Base-by-base conservation (phyloP, 805 yeast genomes). In the Pichia rugopelliculosa region DNA sequence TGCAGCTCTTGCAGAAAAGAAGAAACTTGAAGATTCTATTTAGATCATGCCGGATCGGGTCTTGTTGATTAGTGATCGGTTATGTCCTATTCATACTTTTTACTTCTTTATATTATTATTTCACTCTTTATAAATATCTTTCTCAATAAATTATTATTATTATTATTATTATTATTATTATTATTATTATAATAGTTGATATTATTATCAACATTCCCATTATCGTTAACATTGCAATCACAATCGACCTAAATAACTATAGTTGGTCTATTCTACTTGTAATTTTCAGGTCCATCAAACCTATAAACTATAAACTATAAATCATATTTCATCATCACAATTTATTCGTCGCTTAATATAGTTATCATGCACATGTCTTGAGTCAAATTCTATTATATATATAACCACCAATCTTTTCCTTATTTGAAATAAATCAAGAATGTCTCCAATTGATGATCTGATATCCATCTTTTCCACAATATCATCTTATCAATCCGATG, bases 1-100 rank as follows among this genome's bases (percentile, higher is more conserved):
- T 71, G 80, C 83, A 53, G 74, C 80, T 59, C 72, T 85, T 66
- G 91, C 89, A 58, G 81, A 82, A 65, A 75, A 81, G 71, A 84
- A 84, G 75, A 76, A 75, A 57, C 72, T 75, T 52, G 82, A 78
- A 64, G 80, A 76, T 12, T 65, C 54, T 15, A 58, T 58, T 48
- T 61, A 53, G 51, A 15, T 36, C n/a, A n/a, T n/a, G n/a, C n/a
- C n/a, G n/a, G n/a, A n/a, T n/a, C n/a, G n/a, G n/a, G n/a, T n/a
- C n/a, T n/a, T 25, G 2, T 36, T n/a, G 9, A 15, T 4, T 30
- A 5, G 18, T 15, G n/a, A 8, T 30, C n/a, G 34, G 34, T 30
- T 30, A 24, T 24, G 9, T 17, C 18, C 12, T n/a, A 23, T 33
- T 11, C 36, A 36, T 36, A 8, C 23, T 22, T 36, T 34, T 36